phyloP scores from a whole-genome alignment of 192 early-diverging fungal species.

The Umbelopsis isabellina region DNA sequence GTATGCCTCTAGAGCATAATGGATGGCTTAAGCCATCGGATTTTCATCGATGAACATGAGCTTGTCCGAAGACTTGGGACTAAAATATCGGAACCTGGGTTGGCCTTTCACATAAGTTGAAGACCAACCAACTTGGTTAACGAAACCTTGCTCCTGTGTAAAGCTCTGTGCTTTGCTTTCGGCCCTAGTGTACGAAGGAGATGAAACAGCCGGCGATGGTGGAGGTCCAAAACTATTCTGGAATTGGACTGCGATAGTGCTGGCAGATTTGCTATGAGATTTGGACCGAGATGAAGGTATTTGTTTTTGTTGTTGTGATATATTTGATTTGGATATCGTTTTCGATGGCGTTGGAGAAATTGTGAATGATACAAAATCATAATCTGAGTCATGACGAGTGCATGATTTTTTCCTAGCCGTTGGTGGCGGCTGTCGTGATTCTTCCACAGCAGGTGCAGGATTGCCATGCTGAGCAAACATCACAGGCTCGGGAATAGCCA shows the following conservation, averaged over 20 bases:
- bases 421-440: not conserved
- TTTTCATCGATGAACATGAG: constrained; percentile 45
- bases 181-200: constrained; percentile 10
- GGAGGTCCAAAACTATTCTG: constrained; percentile 22
- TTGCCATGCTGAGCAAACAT: not conserved
- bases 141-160: not conserved
- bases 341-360: not conserved
- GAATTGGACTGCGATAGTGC: constrained; percentile 10
- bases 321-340: not conserved
- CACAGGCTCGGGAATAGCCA: constrained; percentile 15
- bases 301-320: not conserved
- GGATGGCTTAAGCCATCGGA: constrained; percentile 20
- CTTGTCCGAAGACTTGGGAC: constrained; percentile 43
- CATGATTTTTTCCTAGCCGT: not conserved
- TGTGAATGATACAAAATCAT: constrained; percentile 17
- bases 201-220: constrained; percentile 18
- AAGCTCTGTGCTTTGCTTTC: constrained; percentile 13
- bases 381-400: not conserved
- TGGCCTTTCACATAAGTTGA: constrained; percentile 29
- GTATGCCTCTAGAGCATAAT: not conserved
- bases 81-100: constrained; percentile 44
- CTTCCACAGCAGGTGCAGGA: not conserved
- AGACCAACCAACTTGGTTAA: constrained; percentile 12
- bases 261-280: not conserved
- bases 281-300: not conserved